phyloP scores from a whole-genome alignment of 352 stramenopile species.

The Phytophthora lateralis region DNA sequence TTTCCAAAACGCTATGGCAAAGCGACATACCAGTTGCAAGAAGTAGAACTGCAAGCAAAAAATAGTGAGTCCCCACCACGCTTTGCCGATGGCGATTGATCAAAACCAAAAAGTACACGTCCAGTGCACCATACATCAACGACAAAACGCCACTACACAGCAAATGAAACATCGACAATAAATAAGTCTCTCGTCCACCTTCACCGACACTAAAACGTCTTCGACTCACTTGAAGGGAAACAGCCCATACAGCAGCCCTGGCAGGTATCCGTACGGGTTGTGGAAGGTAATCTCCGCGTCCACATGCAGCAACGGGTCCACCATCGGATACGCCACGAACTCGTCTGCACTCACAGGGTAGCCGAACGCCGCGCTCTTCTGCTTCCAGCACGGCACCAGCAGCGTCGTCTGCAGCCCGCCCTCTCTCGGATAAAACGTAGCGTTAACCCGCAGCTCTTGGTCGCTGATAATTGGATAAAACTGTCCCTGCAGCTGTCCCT shows the following conservation, averaged over 20 bases:
- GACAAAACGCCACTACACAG: slow-evolving; percentile 62
- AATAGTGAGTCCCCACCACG: slow-evolving; percentile 85
- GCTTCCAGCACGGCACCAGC: slow-evolving; percentile 80
- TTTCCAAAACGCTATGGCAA: neutral
- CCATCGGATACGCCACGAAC: slow-evolving; percentile 76
- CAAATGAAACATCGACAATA: slow-evolving; percentile 16
- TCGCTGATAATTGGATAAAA: slow-evolving; percentile 58
- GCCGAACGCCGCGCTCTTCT: slow-evolving; percentile 79
- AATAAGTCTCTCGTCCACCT: slow-evolving; percentile 7
- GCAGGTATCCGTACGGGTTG: slow-evolving; percentile 87
- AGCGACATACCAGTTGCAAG: slow-evolving; percentile 61
- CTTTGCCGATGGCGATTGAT: slow-evolving; percentile 72
- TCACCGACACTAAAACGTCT: slow-evolving; percentile 1
- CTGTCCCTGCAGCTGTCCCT: slow-evolving; percentile 56
- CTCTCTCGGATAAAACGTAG: slow-evolving; percentile 53
- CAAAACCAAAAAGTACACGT: slow-evolving; percentile 69
- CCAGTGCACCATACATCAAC: slow-evolving; percentile 73
- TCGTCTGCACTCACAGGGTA: slow-evolving; percentile 78
- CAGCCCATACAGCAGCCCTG: slow-evolving; percentile 77
- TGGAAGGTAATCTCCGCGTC: slow-evolving; percentile 69
- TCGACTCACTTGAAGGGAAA: slow-evolving; percentile 83
- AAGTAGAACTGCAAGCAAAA: slow-evolving; percentile 79
- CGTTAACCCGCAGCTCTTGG: slow-evolving; percentile 45
- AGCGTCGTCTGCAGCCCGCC: slow-evolving; percentile 72
- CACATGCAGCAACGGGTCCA: slow-evolving; percentile 68